Conservation (phyloP, 108 stramenopile genomes). For the Skeletonema tropicum region DNA sequence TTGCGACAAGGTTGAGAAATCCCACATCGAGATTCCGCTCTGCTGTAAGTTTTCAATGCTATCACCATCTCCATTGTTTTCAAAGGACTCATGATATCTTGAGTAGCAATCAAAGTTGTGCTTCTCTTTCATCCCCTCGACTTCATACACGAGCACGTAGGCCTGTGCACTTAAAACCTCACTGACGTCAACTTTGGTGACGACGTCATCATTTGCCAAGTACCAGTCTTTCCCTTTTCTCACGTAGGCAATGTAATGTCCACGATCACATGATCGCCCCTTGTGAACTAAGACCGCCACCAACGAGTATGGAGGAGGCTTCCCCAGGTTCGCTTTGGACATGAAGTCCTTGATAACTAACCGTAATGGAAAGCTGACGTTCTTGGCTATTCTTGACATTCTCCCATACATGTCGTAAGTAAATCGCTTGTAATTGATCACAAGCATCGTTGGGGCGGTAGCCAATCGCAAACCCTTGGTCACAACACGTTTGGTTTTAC, state of each 20-base stretch:
- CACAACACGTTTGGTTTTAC: constrained; percentile 66
- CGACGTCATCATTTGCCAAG: constrained; percentile 72
- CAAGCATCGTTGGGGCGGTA: constrained; percentile 85
- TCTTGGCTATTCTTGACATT: constrained; percentile 64
- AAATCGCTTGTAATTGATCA: constrained; percentile 87
- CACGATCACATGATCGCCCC: constrained; percentile 77
- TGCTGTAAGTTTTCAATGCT: constrained; percentile 1
- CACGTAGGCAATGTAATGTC: constrained; percentile 86
- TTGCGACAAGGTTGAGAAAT: constrained; percentile 36
- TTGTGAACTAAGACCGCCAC: constrained; percentile 82
- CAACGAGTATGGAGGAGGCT: constrained; percentile 78
- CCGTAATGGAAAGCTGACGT: constrained; percentile 64
- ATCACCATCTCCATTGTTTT: constrained; percentile 7
- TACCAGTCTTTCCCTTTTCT: constrained; percentile 77
- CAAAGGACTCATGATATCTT: constrained; percentile 43
- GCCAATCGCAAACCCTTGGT: constrained; percentile 83
- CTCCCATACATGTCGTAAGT: constrained; percentile 77
- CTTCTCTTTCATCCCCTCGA: constrained; percentile 58
- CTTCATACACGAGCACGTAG: constrained; percentile 75
- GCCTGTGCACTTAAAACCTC: constrained; percentile 80
- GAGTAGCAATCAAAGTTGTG: constrained; percentile 51
- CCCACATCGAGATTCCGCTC: constrained; percentile 23
- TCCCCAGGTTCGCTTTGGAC: constrained; percentile 75
- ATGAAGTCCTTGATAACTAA: constrained; percentile 82
- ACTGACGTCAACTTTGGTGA: constrained; percentile 68